Evolutionary conservation across 1,284 basidiomycete genomes (phyloP).

Genomic region (Cryptococcus hybrid): DNA sequence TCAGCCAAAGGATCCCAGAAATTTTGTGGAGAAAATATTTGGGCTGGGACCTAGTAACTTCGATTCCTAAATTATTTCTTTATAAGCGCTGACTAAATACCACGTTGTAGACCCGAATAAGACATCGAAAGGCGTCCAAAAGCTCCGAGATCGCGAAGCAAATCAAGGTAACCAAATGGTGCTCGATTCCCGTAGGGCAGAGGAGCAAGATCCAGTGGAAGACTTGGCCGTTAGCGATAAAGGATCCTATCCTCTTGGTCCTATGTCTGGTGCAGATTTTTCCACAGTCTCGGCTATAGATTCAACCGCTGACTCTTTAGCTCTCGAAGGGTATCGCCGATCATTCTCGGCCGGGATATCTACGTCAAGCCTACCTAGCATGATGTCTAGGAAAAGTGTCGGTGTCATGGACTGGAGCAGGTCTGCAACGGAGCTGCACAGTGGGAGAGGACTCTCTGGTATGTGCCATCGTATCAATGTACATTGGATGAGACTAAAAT

Average conservation of each 20-base stretch:
- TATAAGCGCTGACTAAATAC: too few relatives aligned
- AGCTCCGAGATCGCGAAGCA: slow-evolving; percentile 79
- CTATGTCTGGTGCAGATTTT: slow-evolving; percentile 29
- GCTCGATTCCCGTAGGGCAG: slow-evolving; percentile 56
- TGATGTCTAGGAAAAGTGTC: slow-evolving; percentile 54
- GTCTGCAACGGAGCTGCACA: slow-evolving; percentile 64
- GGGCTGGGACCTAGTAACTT: slow-evolving; percentile 46
- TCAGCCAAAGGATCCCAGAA: slow-evolving; percentile 71
- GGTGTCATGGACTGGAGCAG: slow-evolving; percentile 79
- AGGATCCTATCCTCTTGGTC: slow-evolving; percentile 29
- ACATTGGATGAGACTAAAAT: neutral
- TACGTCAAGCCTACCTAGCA: slow-evolving; percentile 25
- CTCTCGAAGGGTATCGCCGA: neutral
- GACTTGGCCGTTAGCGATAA: slow-evolving; percentile 14
- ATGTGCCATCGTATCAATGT: neutral
- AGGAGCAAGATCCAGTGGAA: slow-evolving; percentile 24
- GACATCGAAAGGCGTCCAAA: slow-evolving; percentile 80
- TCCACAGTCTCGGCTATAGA: slow-evolving; percentile 7
- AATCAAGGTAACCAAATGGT: slow-evolving; percentile 61
- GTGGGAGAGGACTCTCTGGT: slow-evolving; percentile 92
- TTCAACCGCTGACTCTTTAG: slow-evolving; percentile 1
- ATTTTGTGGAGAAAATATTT: slow-evolving; percentile 70
- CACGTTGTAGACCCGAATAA: slow-evolving; percentile 22
- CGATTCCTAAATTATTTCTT: too few relatives aligned
- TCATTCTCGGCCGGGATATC: slow-evolving; percentile 13